phyloP scores from a whole-genome alignment of 129 eudicot species.

The Sambucus nigra region DNA sequence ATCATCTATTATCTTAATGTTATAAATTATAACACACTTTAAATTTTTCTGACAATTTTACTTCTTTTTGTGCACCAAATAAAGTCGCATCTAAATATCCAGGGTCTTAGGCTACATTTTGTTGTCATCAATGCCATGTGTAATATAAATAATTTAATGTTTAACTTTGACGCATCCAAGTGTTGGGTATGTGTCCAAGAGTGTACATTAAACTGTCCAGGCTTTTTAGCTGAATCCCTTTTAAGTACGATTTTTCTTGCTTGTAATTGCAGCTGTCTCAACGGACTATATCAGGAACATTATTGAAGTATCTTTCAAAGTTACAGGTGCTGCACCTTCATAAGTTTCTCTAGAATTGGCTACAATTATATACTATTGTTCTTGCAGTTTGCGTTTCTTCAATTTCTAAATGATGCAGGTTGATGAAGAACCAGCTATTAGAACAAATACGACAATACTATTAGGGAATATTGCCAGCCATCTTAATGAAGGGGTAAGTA shows the following conservation, averaged over 20 bases:
- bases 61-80: too few species aligned
- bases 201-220: too few species aligned
- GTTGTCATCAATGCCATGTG: too few species aligned
- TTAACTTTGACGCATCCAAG: too few species aligned
- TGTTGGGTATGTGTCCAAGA: too few species aligned
- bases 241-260: not conserved
- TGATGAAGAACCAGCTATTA: slow-evolving; percentile 94
- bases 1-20: too few species aligned
- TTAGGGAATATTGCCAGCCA: slow-evolving; percentile 91
- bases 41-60: too few species aligned
- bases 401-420: slow-evolving; percentile 38
- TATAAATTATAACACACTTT: too few species aligned
- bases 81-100: too few species aligned
- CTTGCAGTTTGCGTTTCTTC: not conserved
- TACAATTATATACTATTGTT: not conserved
- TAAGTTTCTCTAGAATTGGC: not conserved
- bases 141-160: too few species aligned
- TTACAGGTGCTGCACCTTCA: slow-evolving; percentile 60
- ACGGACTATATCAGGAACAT: slow-evolving; percentile 82
- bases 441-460: slow-evolving; percentile 95
- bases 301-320: slow-evolving; percentile 91
- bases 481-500: slow-evolving; percentile 95
- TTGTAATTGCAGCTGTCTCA: slow-evolving; percentile 71
- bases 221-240: too few species aligned
- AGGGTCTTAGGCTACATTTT: too few species aligned